Evolutionary conservation across 495 filamentous ascomycete species (phyloP).

Genomic region (Penicillium salamii): DNA sequence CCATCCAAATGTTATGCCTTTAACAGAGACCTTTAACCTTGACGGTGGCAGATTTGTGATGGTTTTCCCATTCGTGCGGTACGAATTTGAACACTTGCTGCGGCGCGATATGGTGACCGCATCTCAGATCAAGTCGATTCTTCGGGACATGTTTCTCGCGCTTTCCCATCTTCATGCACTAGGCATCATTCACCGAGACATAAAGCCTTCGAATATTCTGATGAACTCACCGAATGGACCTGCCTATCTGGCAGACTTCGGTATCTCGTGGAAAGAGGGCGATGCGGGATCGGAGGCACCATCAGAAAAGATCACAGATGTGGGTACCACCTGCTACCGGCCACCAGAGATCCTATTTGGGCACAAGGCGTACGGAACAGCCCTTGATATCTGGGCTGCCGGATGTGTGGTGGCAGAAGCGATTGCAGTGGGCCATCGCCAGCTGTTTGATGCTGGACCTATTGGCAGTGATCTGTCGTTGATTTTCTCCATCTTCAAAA

Average conservation of each 20-base stretch:
- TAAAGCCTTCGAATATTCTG: constrained; percentile 90
- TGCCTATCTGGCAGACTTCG: constrained; percentile 84
- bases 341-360: constrained; percentile 92
- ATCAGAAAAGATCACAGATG: constrained; percentile 77
- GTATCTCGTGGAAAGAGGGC: constrained; percentile 75
- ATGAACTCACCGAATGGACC: constrained; percentile 64
- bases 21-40: constrained; percentile 69
- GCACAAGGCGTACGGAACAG: constrained; percentile 60
- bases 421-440: constrained; percentile 39
- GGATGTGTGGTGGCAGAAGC: constrained; percentile 77
- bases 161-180: constrained; percentile 67
- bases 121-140: constrained; percentile 42
- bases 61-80: constrained; percentile 78
- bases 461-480: constrained; percentile 89
- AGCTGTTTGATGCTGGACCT: constrained; percentile 82
- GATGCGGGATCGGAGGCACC: constrained; percentile 60
- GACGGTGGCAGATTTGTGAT: constrained; percentile 69
- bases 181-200: constrained; percentile 85
- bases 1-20: constrained; percentile 55
- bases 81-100: constrained; percentile 66
- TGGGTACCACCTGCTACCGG: constrained; percentile 89
- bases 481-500: constrained; percentile 86
- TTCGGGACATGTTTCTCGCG: constrained; percentile 68
- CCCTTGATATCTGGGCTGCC: constrained; percentile 86
- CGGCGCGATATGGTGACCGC: constrained; percentile 42